Conservation (phyloP, 352 stramenopile species). For the Pythium phragmiticola region DNA sequence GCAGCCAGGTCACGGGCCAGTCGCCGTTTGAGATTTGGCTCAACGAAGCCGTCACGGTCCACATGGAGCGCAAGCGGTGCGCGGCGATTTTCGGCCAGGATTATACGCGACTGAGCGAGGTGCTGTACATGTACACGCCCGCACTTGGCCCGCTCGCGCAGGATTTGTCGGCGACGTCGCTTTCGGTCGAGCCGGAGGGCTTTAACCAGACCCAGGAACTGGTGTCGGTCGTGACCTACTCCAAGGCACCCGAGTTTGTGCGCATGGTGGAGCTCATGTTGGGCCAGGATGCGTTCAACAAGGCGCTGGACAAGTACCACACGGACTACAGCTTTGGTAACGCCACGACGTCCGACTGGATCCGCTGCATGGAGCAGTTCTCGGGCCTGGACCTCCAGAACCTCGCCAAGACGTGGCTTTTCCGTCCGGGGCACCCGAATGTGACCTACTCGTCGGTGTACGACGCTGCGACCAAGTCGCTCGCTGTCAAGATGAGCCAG, state of each 20-base stretch:
- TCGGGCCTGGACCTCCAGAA: constrained; percentile 62
- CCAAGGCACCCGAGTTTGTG: constrained; percentile 77
- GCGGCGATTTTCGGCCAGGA: constrained; percentile 66
- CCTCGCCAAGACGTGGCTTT: constrained; percentile 71
- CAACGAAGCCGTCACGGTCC: constrained; percentile 78
- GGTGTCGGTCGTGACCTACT: constrained; percentile 78
- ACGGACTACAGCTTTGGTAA: constrained; percentile 73
- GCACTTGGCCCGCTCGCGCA: constrained; percentile 65
- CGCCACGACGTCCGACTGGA: constrained; percentile 74
- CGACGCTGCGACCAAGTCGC: constrained; percentile 45
- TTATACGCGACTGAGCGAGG: constrained; percentile 69
- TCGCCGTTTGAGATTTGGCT: constrained; percentile 83
- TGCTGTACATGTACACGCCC: constrained; percentile 73
- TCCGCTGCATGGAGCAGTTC: constrained; percentile 76
- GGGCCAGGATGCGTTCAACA: constrained; percentile 65
- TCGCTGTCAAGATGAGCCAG: constrained; percentile 60
- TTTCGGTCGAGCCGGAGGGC: constrained; percentile 67
- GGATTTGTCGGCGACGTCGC: constrained; percentile 66
- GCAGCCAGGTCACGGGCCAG: constrained; percentile 75
- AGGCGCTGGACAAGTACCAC: constrained; percentile 76
- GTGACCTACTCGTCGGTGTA: constrained; percentile 66
- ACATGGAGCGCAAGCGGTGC: constrained; percentile 75
- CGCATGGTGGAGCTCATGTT: constrained; percentile 75
- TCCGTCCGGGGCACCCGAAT: constrained; percentile 61
- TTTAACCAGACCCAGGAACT: constrained; percentile 83